phyloP scores from a whole-genome alignment of 2,329 filamentous ascomycete species.

The Cryphonectria japonica region DNA sequence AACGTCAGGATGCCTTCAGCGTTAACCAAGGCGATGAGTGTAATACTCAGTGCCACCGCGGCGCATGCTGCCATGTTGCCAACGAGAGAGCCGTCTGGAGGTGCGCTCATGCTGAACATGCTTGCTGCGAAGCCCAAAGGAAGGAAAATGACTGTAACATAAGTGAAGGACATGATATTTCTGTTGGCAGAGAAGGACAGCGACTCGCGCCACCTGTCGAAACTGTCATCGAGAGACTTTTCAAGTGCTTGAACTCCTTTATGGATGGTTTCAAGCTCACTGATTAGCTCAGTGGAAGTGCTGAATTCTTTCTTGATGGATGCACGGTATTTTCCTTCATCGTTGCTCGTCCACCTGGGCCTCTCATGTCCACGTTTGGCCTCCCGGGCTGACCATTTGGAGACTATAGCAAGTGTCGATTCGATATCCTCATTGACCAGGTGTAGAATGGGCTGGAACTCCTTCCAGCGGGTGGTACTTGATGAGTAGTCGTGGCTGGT shows the following conservation, averaged over 20 bases:
- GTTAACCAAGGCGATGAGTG: not conserved
- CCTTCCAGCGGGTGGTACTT: not conserved
- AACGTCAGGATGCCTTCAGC: not conserved
- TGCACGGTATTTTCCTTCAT: not conserved
- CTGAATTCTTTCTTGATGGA: not conserved
- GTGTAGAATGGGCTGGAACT: not conserved
- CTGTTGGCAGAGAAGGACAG: not conserved
- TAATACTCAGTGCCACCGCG: not conserved
- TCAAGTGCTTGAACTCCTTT: not conserved
- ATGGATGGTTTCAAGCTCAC: not conserved
- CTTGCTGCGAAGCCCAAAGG: not conserved
- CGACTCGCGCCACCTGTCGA: not conserved
- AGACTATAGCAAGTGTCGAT: not conserved
- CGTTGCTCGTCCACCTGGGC: not conserved
- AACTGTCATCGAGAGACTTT: not conserved
- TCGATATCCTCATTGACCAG: not conserved
- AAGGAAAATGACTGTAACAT: not conserved
- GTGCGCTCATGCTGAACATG: not conserved
- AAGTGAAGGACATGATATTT: not conserved
- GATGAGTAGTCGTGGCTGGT: not conserved
- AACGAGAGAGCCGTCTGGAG: not conserved
- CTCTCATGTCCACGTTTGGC: not conserved
- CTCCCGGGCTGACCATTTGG: not conserved
- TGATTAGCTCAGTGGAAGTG: not conserved
- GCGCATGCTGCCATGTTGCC: not conserved